phyloP scores from a whole-genome alignment of 345 rosid species.

The Populus simonii region DNA sequence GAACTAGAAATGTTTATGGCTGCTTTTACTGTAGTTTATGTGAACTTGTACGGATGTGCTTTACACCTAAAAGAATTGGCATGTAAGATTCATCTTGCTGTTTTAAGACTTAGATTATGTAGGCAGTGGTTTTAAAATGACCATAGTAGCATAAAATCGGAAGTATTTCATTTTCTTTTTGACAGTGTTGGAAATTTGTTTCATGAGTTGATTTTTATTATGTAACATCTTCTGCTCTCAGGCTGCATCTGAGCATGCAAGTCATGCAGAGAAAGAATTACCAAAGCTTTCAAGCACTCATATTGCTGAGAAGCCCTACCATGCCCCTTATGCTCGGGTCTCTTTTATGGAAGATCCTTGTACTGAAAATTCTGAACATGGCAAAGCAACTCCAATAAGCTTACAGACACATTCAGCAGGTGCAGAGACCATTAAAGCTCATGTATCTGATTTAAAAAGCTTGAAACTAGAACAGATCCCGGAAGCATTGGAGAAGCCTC shows the following conservation, averaged over 20 bases:
- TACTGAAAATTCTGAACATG: constrained; percentile 48
- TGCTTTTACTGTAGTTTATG: not conserved
- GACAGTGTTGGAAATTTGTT: constrained; percentile 6
- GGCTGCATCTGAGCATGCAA: constrained; percentile 41
- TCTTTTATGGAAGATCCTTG: constrained; percentile 76
- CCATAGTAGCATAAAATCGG: not conserved
- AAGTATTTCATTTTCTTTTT: not conserved
- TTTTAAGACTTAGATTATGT: not conserved
- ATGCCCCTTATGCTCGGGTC: constrained; percentile 69
- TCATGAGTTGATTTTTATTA: constrained; percentile 15
- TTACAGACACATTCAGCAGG: constrained; percentile 27
- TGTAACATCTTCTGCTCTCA: constrained; percentile 29
- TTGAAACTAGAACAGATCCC: constrained; percentile 54
- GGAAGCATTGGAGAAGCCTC: constrained; percentile 56
- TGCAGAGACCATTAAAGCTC: constrained; percentile 43
- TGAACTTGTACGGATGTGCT: not conserved
- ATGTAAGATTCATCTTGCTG: not conserved
- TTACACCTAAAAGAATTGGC: not conserved
- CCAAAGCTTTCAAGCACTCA: constrained; percentile 36
- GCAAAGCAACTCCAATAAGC: constrained; percentile 51
- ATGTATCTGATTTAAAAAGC: constrained; percentile 36
- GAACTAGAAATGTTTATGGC: constrained; percentile 19
- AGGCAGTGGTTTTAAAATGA: not conserved
- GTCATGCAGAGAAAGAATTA: constrained; percentile 37
- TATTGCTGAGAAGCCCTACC: constrained; percentile 50